These are phyloP conservation scores for Backusella morwellensis DNA, from an alignment of 192 early-diverging fungal species.

Conservation along the genomic window DNA sequence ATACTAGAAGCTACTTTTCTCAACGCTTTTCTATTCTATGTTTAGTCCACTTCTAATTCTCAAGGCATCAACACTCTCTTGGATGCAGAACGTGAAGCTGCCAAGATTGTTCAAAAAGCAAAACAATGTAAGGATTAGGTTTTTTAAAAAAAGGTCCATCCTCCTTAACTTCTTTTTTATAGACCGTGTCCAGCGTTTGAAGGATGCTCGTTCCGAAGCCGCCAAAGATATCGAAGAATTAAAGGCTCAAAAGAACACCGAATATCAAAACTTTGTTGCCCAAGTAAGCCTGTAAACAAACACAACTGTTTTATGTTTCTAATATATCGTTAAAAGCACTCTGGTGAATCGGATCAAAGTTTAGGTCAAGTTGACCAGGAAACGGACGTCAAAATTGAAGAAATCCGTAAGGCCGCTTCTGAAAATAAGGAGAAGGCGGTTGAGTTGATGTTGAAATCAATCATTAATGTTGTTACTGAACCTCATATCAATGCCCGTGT, in stretches of 20 bases:
- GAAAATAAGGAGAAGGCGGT: slow-evolving; percentile 68
- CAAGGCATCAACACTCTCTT: slow-evolving; percentile 95
- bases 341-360: slow-evolving; percentile 66
- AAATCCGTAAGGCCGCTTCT: slow-evolving; percentile 57
- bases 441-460: slow-evolving; percentile 60
- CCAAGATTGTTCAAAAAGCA: slow-evolving; percentile 90
- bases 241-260: slow-evolving; percentile 80
- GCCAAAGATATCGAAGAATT: slow-evolving; percentile 87
- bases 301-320: neutral
- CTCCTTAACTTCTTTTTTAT: neutral
- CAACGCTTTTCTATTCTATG: neutral
- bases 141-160: neutral
- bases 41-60: slow-evolving; percentile 56
- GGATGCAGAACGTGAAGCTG: slow-evolving; percentile 96
- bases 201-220: slow-evolving; percentile 95
- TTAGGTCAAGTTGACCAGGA: slow-evolving; percentile 60
- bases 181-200: slow-evolving; percentile 90
- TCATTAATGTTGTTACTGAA: slow-evolving; percentile 68
- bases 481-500: slow-evolving; percentile 51
- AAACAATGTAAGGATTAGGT: slow-evolving; percentile 67
- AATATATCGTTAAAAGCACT: slow-evolving; percentile 51
- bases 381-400: slow-evolving; percentile 65
- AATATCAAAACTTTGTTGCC: slow-evolving; percentile 73
- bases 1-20: neutral
- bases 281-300: slow-evolving; percentile 40